Base-by-base conservation (phyloP, 805 yeast species). In the Suhomyces pyralidae region DNA sequence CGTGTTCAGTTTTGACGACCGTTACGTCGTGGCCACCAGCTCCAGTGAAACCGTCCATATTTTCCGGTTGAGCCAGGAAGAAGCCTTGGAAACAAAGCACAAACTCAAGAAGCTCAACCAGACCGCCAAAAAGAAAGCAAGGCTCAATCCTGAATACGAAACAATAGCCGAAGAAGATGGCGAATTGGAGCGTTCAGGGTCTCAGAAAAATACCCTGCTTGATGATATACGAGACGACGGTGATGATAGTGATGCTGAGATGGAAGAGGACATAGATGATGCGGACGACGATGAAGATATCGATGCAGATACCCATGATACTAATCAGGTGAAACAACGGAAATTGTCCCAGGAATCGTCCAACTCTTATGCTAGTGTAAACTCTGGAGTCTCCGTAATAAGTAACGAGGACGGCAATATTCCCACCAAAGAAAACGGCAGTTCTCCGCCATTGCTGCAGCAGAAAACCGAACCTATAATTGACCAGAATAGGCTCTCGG, bases 41-140 rank as follows among this genome's bases (percentile, higher is more conserved):
- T 83, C 96, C 2, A 90, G 96, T 19, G 96, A 89, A 44, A 94
- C 99, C 0, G 92, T 94, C 20, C 99, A 94, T 68, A 83, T 94
- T 38, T 94, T 93, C 76, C 80, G 91, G 53, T 69, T 92, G 50
- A 88, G 84, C 1, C 83, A 79, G 30, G 78, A 73, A 12, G 79
- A 75, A 60, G 67, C 77, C 2, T 60, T 75, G 45, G 76, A 66
- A 25, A 70, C 60, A 49, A 74, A 73, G 54, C 77, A 73, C 46
- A 65, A 64, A 48, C 60, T 63, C 38, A 70, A 65, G 48, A 60
- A 64, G 45, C 55, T 49, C 34, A 60, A 26, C n/a, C 28, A 46
- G 10, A 28, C 59, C 25, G 19, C 20, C 10, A 43, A 47, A 38
- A 59, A 51, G 48, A 55, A 45, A 14, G 47, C 48, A 14, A 47